Percentiles rank a stretch among this genome's conserved stretches.
These are phyloP conservation scores for Mucuna pruriens DNA, from an alignment of 306 rosid genomes.

Conservation along the genomic window DNA sequence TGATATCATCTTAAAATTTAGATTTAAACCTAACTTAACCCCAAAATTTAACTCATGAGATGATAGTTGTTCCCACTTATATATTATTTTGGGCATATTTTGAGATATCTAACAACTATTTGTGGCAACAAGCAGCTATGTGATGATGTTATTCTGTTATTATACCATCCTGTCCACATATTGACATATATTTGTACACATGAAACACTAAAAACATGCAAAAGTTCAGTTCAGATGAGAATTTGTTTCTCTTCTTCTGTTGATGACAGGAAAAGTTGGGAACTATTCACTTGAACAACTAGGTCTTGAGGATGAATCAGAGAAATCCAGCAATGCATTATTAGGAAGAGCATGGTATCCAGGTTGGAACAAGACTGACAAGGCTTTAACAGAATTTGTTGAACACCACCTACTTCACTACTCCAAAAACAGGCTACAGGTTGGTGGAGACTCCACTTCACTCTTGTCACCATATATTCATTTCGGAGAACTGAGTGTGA, in stretches of 20 bases:
- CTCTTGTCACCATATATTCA: constrained; percentile 24
- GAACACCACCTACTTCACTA: constrained; percentile 17
- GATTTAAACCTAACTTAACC: too few species aligned
- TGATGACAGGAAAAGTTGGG: not conserved
- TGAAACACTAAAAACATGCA: not conserved
- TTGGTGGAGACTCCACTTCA: constrained; percentile 26
- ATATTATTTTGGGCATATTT: too few species aligned
- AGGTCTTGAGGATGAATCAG: constrained; percentile 23
- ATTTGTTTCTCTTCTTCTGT: not conserved
- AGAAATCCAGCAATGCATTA: constrained; percentile 23
- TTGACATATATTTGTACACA: not conserved
- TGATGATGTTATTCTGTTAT: not conserved
- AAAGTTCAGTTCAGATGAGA: not conserved
- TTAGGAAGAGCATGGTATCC: constrained; percentile 27
- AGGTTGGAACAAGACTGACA: not conserved
- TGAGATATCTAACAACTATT: too few species aligned
- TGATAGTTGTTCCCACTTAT: too few species aligned
- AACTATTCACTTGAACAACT: constrained; percentile 12
- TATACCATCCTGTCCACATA: not conserved
- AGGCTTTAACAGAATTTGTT: constrained; percentile 8
- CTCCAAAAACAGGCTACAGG: not conserved
- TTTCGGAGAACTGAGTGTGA: constrained; percentile 17
- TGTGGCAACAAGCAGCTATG: not conserved
- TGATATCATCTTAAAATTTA: too few species aligned
- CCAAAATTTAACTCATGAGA: too few species aligned